phyloP scores from a whole-genome alignment of 2,329 filamentous ascomycete species.

The Fonsecaea pugnacius region DNA sequence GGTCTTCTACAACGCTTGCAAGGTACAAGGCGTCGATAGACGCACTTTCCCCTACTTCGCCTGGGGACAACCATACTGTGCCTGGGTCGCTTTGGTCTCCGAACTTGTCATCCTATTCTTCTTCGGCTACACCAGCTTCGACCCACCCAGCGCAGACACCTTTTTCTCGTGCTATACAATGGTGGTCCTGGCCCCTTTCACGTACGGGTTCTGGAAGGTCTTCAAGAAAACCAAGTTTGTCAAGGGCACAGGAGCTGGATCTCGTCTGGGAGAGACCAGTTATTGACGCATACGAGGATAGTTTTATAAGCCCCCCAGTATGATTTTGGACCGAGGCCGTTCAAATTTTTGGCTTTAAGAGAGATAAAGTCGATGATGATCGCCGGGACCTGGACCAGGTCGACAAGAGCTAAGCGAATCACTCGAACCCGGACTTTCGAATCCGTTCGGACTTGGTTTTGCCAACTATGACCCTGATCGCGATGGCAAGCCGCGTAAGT shows the following conservation, averaged over 20 bases:
- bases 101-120: slow-evolving; percentile 50
- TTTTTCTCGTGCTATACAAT: slow-evolving; percentile 74
- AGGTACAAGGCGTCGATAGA: slow-evolving; percentile 58
- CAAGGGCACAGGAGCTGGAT: slow-evolving; percentile 47
- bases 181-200: slow-evolving; percentile 65
- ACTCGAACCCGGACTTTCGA: too few species aligned
- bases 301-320: slow-evolving; percentile 54
- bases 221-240: slow-evolving; percentile 58
- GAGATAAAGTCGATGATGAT: not conserved
- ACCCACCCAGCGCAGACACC: slow-evolving; percentile 59
- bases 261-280: slow-evolving; percentile 65
- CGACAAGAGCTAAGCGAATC: too few species aligned
- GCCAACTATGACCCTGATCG: too few species aligned
- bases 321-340: slow-evolving; percentile 62
- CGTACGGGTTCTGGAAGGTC: slow-evolving; percentile 71
- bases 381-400: too few species aligned
- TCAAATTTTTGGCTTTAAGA: slow-evolving; percentile 33
- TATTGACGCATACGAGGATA: slow-evolving; percentile 63
- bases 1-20: slow-evolving; percentile 58
- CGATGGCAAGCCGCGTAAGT: too few species aligned
- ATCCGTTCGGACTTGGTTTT: too few species aligned
- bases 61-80: slow-evolving; percentile 69
- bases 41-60: slow-evolving; percentile 64
- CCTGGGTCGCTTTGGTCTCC: slow-evolving; percentile 54
- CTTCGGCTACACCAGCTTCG: slow-evolving; percentile 72